Evolutionary conservation across 805 yeast genomes (phyloP), one percentile per base, ranked within the genome.

Genomic region (Pichia phayaonensis): DNA sequence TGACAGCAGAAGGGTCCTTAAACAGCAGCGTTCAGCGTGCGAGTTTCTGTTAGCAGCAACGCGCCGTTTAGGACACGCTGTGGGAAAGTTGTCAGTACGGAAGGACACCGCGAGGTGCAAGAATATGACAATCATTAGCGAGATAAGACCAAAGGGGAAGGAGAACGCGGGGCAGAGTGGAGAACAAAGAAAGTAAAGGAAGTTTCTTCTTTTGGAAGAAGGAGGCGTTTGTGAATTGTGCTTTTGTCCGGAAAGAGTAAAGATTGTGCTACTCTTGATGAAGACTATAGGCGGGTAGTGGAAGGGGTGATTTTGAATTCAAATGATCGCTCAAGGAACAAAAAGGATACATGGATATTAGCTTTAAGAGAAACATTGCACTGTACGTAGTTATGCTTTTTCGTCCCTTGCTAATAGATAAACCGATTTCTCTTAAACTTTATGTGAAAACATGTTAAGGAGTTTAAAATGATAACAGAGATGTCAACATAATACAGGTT

Each of bases 361-460:
- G 86, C 83, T 54, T 71, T 71, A 67, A 66, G 73, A 43, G 84
- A 11, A 26, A 26, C 29, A n/a, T 83, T 26, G 69, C 81, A 5
- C 64, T 79, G 29, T 72, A 82, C 71, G 84, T 84, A 0, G 78
- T 79, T 53, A 56, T 81, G 50, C 72, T 81, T 79, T 81, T 81
- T 60, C 66, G 77, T 42, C 79, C 80, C 10, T 69, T 82, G 49
- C 80, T 81, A 59, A 63, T 81, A 50, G 86, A 80, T 63, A 66
- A 57, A 74, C 75, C 46, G 81, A 82, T 60, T 63, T 82, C 46
- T 60, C 70, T 3, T 83, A 80, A 58, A 61, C 84, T 10, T 68
- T 79, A 6, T 70, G 86, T 0, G 87, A 80, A 55, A 73, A 77
- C 55, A 56, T 83, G 57, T 62, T 82, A 46, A 65, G 1, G 85